These are phyloP conservation scores for Phylloboletellus chloephorus DNA, from an alignment of 1,284 basidiomycete species.

Conservation along the genomic window DNA sequence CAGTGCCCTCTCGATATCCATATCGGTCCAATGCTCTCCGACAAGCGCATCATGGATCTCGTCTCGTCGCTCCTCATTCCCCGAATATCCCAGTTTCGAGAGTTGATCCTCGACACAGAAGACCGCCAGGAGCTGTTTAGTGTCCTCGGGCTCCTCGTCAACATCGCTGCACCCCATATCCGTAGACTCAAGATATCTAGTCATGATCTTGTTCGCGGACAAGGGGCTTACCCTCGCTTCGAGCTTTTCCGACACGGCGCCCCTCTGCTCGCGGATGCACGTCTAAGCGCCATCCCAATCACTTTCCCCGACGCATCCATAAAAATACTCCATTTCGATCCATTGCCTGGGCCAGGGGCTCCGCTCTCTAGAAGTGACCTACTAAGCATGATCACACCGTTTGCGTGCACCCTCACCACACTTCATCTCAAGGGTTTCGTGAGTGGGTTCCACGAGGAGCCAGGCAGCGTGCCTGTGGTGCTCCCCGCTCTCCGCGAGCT, in stretches of 20 bases:
- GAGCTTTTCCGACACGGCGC: conserved; percentile 28
- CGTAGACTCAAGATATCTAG: conserved; percentile 30
- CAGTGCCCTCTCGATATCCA: conserved; percentile 30
- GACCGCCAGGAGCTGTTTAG: conserved; percentile 28
- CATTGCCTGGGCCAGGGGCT: conserved; percentile 23
- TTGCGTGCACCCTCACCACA: conserved; percentile 26
- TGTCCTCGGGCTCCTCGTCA: conserved; percentile 21
- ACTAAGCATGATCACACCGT: conserved; percentile 29
- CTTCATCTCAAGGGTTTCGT: conserved; percentile 32
- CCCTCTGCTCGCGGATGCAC: conserved; percentile 26
- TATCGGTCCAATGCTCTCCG: conserved; percentile 27
- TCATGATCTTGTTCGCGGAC: conserved; percentile 21
- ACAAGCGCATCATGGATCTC: conserved; percentile 24
- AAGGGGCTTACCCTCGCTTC: conserved; percentile 27
- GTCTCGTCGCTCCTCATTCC: conserved; percentile 26
- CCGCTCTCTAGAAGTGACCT: conserved; percentile 27
- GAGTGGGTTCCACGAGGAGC: conserved; percentile 31
- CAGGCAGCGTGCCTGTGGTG: conserved; percentile 31
- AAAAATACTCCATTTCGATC: conserved; percentile 29
- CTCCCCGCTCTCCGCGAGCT: conserved; percentile 28
- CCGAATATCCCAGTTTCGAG: conserved; percentile 30
- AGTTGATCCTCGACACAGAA: conserved; percentile 29
- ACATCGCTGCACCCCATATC: conserved; percentile 24
- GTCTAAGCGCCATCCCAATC: conserved; percentile 32
- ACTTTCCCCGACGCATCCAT: conserved; percentile 26